Percentiles rank a stretch among this genome's conserved stretches.
Evolutionary conservation across 176 grass and related monocot species (phyloP).

Genomic region (Saccharum spontaneum): DNA sequence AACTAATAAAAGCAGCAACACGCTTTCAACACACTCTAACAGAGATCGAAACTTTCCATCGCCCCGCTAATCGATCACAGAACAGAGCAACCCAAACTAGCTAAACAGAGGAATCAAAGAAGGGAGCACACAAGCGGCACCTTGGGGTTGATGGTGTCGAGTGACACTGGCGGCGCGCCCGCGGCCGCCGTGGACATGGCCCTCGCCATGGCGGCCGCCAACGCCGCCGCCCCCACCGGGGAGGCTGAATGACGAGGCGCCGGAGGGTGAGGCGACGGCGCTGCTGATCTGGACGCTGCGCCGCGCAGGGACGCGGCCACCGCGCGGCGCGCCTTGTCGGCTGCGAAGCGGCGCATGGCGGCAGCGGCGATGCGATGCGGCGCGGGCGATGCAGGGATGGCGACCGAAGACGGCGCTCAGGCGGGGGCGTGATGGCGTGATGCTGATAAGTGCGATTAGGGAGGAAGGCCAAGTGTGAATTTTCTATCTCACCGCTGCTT

Average conservation of each 20-base stretch:
- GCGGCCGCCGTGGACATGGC: conserved; percentile 43
- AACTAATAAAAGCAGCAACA: not conserved
- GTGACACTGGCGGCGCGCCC: conserved; percentile 37
- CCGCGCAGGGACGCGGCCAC: conserved; percentile 39
- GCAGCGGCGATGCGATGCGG: not conserved
- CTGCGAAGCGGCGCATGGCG: conserved; percentile 62
- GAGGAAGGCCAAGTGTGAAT: not conserved
- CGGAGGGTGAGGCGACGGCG: conserved; percentile 11
- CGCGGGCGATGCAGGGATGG: not conserved
- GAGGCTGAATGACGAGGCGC: not conserved
- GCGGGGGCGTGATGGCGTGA: not conserved
- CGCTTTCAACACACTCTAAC: not conserved
- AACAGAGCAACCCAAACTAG: not conserved
- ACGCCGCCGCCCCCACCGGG: conserved; percentile 23
- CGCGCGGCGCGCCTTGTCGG: conserved; percentile 56
- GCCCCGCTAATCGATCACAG: not conserved
- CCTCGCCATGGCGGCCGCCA: conserved; percentile 47
- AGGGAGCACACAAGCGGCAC: conserved; percentile 16
- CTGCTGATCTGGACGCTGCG: conserved; percentile 39
- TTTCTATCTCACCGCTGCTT: not conserved
- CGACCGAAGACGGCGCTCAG: not conserved
- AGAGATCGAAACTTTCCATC: conserved; percentile 3
- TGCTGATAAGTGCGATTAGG: not conserved
- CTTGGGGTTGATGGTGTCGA: conserved; percentile 74
- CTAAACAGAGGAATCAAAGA: not conserved